Base-by-base conservation (phyloP, 2,329 filamentous ascomycete species). In the Alternaria sp. region DNA sequence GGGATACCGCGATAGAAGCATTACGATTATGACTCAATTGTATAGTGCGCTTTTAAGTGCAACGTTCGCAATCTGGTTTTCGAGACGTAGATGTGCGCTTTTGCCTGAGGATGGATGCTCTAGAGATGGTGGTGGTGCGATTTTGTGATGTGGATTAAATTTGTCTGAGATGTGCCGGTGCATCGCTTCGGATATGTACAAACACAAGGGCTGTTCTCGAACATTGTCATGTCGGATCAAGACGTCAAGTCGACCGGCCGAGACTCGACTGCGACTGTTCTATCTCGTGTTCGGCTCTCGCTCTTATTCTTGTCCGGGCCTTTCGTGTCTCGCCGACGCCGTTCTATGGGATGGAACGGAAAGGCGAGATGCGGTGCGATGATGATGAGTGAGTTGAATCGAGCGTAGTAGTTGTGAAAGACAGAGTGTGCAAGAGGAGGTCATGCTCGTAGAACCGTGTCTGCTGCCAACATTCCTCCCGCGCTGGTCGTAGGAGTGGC, bases 1-100 rank as follows among this genome's bases (percentile, higher is more conserved):
- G 49, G 49, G n/a, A 37, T 18, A 53, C 12, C 28, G 20, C 14
- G 37, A 33, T 41, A 37, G 28, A 53, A 53, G 49, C 33, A 41
- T 41, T 53, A 41, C 37, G 18, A 53, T 21, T 11, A 41, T 33
- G 49, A 51, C 30, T 23, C 20, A 53, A 37, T 41, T 41, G 20
- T 53, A 41, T 20, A 53, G 20, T 37, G 49, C 49, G 20, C 49
- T 53, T 53, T 25, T 26, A 51, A 21, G 28, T 51, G 49, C 49
- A 14, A 45, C 3, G 12, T 45, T 20, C 20, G 43, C 43, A 12
- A 45, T 4, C 11, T 21, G 43, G 18, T 2, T 45, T 44, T 6
- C 9, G 8, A 33, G 37, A 41, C n/a, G 37, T 41, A 18, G 37
- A 18, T 41, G 37, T 18, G 37, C n/a, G 8, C 4, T 41, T 41